Conservation (phyloP, 768 basidiomycete species). For the Leccinum sublutescens region DNA sequence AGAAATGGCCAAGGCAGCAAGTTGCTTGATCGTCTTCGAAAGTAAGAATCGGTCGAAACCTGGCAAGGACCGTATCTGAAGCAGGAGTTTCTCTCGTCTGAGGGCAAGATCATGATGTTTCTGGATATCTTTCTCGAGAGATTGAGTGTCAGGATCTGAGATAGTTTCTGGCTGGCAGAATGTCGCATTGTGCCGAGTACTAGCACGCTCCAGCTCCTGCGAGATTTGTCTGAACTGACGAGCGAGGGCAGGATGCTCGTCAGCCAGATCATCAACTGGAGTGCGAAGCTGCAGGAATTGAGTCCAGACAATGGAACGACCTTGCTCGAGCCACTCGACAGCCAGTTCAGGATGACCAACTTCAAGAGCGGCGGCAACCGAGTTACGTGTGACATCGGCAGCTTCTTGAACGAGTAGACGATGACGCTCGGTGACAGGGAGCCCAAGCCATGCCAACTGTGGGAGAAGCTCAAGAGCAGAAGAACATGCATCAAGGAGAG, state of each 20-base stretch:
- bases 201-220: not conserved
- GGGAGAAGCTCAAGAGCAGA: not conserved
- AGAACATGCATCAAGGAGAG: not conserved
- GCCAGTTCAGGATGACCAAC: not conserved
- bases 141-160: not conserved
- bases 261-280: not conserved
- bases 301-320: not conserved
- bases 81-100: not conserved
- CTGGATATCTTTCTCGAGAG: not conserved
- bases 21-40: no score
- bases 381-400: not conserved
- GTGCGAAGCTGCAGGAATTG: not conserved
- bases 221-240: not conserved
- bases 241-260: not conserved
- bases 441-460: not conserved
- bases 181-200: not conserved
- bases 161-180: not conserved
- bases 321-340: not conserved
- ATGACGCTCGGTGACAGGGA: not conserved
- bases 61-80: not conserved
- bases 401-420: not conserved
- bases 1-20: no score
- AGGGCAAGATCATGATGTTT: not conserved
- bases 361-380: not conserved
- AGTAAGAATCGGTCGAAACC: not conserved